phyloP scores from a whole-genome alignment of 345 rosid genomes.

The Euphorbia peplus region DNA sequence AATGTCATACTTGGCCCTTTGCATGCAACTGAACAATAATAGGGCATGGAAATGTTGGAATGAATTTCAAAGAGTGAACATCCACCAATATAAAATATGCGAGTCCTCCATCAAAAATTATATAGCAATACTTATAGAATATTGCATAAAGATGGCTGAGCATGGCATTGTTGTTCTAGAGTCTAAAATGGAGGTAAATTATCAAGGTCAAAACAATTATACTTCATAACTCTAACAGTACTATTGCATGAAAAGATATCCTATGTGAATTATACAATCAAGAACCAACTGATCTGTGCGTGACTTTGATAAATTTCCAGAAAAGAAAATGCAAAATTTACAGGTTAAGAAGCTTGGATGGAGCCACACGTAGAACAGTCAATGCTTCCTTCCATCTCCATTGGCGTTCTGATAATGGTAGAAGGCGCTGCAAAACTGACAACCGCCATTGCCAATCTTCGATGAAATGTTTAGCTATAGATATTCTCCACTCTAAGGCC shows the following conservation, averaged over 20 bases:
- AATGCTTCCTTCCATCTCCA: constrained; percentile 95
- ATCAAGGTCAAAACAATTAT: neutral
- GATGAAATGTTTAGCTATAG: constrained; percentile 62
- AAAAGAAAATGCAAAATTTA: constrained; percentile 37
- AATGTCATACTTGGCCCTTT: constrained; percentile 86
- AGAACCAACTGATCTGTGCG: constrained; percentile 11
- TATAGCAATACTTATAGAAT: too few relatives aligned
- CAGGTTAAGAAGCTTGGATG: constrained; percentile 92
- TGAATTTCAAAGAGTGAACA: neutral
- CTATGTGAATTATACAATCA: constrained; percentile 1
- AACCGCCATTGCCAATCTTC: constrained; percentile 98
- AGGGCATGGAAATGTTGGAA: constrained; percentile 13
- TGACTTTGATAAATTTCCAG: constrained; percentile 5
- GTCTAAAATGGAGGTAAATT: constrained; percentile 2
- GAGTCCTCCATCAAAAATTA: neutral
- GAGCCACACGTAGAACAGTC: constrained; percentile 83
- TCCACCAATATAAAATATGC: neutral
- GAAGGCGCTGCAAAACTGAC: constrained; percentile 84
- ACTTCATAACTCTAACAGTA: neutral
- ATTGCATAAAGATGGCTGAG: neutral
- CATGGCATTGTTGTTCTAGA: neutral
- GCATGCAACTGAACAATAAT: constrained; percentile 77
- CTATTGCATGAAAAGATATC: neutral
- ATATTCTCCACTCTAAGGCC: constrained; percentile 91
- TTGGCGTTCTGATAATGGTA: constrained; percentile 79